phyloP scores from a whole-genome alignment of 148 eudicot species.

The Diospyros lotus region DNA sequence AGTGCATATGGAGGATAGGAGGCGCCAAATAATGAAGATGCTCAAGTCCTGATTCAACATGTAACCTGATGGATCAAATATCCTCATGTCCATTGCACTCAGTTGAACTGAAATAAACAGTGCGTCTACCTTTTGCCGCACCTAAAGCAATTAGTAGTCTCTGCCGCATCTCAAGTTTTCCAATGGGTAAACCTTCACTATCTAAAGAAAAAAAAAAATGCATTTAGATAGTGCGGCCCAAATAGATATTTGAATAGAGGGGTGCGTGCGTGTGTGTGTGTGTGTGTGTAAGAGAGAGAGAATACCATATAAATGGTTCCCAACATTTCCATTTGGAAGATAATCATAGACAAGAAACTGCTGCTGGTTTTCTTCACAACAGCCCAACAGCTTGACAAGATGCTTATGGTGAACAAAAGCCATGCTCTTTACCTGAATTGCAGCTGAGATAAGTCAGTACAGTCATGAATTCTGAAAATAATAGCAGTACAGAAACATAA shows the following conservation, averaged over 20 bases:
- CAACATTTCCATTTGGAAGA: constrained; percentile 19
- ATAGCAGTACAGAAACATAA: too few species aligned
- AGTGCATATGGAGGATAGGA: constrained; percentile 18
- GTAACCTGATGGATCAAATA: constrained; percentile 1
- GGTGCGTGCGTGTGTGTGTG: background rate
- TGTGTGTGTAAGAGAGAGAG: background rate
- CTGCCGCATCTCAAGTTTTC: constrained; percentile 21
- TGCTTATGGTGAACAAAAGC: constrained; percentile 15
- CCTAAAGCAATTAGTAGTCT: constrained; percentile 20
- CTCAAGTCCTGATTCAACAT: constrained; percentile 20
- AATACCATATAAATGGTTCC: constrained; percentile 18
- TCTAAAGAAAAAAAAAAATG: constrained; percentile 4
- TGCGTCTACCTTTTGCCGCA: constrained; percentile 19
- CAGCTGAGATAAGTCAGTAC: background rate
- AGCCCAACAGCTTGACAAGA: constrained; percentile 18
- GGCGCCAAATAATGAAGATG: constrained; percentile 20
- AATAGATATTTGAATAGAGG: background rate
- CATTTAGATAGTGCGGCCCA: background rate
- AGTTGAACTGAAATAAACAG: background rate
- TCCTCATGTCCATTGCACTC: constrained; percentile 5
- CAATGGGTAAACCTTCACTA: constrained; percentile 20
- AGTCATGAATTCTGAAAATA: too few species aligned
- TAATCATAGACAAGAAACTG: constrained; percentile 21
- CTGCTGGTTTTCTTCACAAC: constrained; percentile 12
- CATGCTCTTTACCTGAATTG: constrained; percentile 9